Evolutionary conservation across 169 alveolate genomes (phyloP), one percentile per base, ranked within the genome.

Genomic region (Eimeria necatrix): DNA sequence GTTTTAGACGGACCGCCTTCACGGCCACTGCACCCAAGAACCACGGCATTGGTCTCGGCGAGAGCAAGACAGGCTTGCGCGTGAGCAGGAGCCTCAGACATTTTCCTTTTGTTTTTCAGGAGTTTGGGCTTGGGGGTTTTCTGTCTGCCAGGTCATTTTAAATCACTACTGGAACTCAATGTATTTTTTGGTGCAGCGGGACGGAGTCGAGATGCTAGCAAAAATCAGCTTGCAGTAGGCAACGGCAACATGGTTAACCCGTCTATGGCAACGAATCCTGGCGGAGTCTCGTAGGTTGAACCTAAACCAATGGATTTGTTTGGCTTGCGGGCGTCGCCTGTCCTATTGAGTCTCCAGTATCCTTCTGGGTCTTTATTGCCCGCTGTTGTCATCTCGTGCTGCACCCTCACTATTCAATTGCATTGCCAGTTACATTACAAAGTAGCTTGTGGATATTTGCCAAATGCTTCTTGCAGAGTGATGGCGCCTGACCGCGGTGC

Each of bases 231-330:
- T 24, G 64, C n/a, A 4, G 93, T 53, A 16, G 81, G 93, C 71
- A 93, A 83, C 53, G 95, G 95, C 56, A 93, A 93, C 68, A 24
- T 93, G 73, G 93, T 60, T 32, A 93, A 93, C 84, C 95, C 93
- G 12, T 93, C 95, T 73, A 93, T 93, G 95, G 95, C 95, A 24
- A 93, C 95, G 71, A 93, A 93, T 80, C 95, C 95, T 4, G 95
- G 95, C 24, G 95, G 95, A 24, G 93, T 41, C 86, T 93, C 95
- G 95, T 93, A 81, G 22, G 95, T 68, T 22, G 70, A 49, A 16
- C 41, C 41, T 32, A 10, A 56, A 3, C 20, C 2, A n/a, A 22
- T 52, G 52, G 12, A 71, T 22, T 6, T 22, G 41, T 53, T 12
- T 12, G n/a, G 71, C 89, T 51, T 14, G 20, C 7, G 18, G 32